phyloP scores from a whole-genome alignment of 116 monocot species.

The Phalaenopsis hybrid region DNA sequence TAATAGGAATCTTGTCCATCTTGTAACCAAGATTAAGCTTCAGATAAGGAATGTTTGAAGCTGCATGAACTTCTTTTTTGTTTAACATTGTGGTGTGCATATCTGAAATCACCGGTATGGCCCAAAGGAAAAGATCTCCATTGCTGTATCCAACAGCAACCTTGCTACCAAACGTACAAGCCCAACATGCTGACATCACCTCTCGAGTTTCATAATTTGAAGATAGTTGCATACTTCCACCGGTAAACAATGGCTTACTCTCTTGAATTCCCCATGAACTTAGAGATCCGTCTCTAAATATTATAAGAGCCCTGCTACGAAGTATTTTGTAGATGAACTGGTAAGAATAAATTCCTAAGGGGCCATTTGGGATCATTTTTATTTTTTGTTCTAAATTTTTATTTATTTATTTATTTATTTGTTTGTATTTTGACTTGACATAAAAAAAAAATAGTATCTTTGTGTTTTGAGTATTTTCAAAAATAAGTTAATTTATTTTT shows the following conservation, averaged over 20 bases:
- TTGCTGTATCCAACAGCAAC: slow-evolving; percentile 66
- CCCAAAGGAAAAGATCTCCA: slow-evolving; percentile 80
- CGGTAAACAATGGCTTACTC: slow-evolving; percentile 49
- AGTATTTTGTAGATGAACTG: slow-evolving; percentile 2
- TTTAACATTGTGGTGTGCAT: slow-evolving; percentile 9
- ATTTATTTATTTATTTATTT: no score
- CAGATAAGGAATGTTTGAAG: slow-evolving; percentile 50
- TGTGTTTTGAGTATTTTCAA: no score
- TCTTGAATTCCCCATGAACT: slow-evolving; percentile 71
- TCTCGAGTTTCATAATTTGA: slow-evolving; percentile 39
- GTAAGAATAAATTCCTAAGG: slow-evolving; percentile 5
- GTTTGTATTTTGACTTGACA: no score
- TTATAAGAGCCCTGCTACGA: slow-evolving; percentile 63
- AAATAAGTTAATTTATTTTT: no score
- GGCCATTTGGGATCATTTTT: no score
- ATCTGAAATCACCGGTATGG: slow-evolving; percentile 36
- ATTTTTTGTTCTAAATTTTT: no score
- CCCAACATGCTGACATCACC: slow-evolving; percentile 77
- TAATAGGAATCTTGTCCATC: slow-evolving; percentile 63
- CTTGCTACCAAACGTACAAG: slow-evolving; percentile 69
- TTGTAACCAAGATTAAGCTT: slow-evolving; percentile 94
- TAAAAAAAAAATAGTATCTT: no score
- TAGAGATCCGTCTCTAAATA: slow-evolving; percentile 67
- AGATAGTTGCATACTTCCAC: slow-evolving; percentile 30
- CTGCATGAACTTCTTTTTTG: slow-evolving; percentile 22